phyloP scores from a whole-genome alignment of 768 basidiomycete species.

The Lactarius hengduanensis region DNA sequence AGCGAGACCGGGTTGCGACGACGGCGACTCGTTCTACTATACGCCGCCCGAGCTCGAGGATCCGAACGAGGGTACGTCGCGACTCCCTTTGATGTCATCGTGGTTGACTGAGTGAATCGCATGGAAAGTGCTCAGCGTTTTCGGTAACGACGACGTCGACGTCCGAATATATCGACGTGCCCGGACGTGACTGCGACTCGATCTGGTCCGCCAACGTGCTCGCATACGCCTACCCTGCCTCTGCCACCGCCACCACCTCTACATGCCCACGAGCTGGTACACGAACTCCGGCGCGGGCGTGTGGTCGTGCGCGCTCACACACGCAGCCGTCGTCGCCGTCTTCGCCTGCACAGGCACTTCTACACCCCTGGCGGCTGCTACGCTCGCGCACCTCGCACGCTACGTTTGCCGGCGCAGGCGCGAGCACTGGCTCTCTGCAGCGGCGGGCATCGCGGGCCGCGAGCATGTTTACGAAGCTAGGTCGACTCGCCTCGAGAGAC shows the following conservation, averaged over 20 bases:
- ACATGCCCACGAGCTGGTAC: not conserved
- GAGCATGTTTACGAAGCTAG: conserved; percentile 30
- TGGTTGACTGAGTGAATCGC: too few species aligned
- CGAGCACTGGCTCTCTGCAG: conserved; percentile 15
- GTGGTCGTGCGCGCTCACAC: conserved; percentile 5
- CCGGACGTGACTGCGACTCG: conserved; percentile 22
- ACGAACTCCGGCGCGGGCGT: not conserved
- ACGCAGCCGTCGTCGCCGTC: conserved; percentile 20
- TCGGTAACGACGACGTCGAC: conserved; percentile 41
- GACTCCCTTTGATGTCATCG: too few species aligned
- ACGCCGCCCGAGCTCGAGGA: conserved; percentile 19
- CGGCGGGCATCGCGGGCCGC: conserved; percentile 30
- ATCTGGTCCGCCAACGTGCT: conserved; percentile 26
- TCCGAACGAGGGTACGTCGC: conserved; percentile 24
- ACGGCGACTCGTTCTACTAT: conserved; percentile 20
- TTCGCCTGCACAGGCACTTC: conserved; percentile 33
- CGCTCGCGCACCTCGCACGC: conserved; percentile 22
- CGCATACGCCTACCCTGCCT: conserved; percentile 17
- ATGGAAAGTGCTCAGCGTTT: conserved; percentile 36
- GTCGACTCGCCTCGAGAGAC: conserved; percentile 21
- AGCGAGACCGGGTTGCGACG: conserved; percentile 15
- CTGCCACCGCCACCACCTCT: not conserved
- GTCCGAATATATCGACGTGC: conserved; percentile 37
- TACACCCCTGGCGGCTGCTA: conserved; percentile 20
- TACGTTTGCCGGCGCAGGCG: conserved; percentile 6